Evolutionary conservation across 2,329 filamentous ascomycete genomes (phyloP).

Genomic region (Trichoderma sp.): DNA sequence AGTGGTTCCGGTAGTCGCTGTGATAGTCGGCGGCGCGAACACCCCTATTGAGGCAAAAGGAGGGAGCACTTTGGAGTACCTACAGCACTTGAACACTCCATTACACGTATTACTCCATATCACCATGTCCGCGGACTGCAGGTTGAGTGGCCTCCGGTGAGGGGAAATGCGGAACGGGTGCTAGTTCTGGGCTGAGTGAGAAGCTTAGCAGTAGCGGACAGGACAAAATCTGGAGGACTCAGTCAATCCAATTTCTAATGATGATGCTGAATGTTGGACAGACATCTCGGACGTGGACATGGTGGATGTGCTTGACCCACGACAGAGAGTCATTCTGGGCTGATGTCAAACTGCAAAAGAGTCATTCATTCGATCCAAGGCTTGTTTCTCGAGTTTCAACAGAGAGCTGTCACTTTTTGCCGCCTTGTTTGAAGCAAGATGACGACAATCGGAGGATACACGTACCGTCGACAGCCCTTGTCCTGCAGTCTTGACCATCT

Average conservation of each 20-base stretch:
- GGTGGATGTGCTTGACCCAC: not conserved
- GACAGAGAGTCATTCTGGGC: not conserved
- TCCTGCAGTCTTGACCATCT: not conserved
- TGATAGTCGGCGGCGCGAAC: not conserved
- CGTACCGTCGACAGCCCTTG: not conserved
- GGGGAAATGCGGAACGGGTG: constrained; percentile 1
- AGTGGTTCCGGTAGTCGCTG: not conserved
- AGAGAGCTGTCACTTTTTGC: not conserved
- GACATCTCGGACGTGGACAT: not conserved
- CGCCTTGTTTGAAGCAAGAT: not conserved
- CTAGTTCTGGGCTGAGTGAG: not conserved
- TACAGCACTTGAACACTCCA: not conserved
- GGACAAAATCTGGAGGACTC: not conserved
- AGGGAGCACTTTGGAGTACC: not conserved
- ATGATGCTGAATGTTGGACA: not conserved
- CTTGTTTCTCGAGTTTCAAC: not conserved
- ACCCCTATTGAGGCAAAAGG: not conserved
- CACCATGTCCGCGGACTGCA: not conserved
- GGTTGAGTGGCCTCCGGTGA: not conserved
- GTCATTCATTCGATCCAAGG: not conserved
- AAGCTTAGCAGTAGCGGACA: constrained; percentile 12
- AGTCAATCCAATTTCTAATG: not conserved
- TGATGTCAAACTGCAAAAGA: not conserved
- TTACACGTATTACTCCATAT: not conserved
- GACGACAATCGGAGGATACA: not conserved